Percentiles rank a stretch among this genome's conserved stretches.
Evolutionary conservation across 305 asterid species (phyloP).

Genomic region (Rubia tinctorum): DNA sequence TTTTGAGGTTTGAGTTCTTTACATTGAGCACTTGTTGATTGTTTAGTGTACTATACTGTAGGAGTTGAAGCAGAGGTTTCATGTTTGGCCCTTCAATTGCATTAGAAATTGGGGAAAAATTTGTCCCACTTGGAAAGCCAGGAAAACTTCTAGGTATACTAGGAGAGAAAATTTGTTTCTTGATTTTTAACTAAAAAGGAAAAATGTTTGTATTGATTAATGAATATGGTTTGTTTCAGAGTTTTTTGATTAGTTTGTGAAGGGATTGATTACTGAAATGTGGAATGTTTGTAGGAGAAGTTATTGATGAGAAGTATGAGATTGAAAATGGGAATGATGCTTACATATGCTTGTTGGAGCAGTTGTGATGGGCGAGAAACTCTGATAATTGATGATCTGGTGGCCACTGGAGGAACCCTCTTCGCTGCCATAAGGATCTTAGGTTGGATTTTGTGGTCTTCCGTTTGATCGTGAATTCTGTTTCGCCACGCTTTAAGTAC

Average conservation of each 20-base stretch:
- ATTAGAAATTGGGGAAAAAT: conserved; percentile 80
- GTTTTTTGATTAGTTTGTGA: neutral
- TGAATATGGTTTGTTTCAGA: too few species aligned
- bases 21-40: neutral
- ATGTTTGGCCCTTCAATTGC: conserved; percentile 82
- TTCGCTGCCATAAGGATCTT: conserved; percentile 79
- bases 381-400: conserved; percentile 66
- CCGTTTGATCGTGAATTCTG: neutral
- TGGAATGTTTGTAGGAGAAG: conserved; percentile 54
- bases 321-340: conserved; percentile 79
- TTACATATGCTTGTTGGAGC: conserved; percentile 84
- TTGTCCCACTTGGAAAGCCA: conserved; percentile 75
- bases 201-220: neutral
- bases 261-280: neutral
- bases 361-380: conserved; percentile 53
- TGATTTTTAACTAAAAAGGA: neutral
- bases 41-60: conserved; percentile 18
- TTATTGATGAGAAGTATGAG: conserved; percentile 69
- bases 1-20: conserved; percentile 12
- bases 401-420: conserved; percentile 90
- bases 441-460: conserved; percentile 37
- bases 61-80: conserved; percentile 96
- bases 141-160: conserved; percentile 80
- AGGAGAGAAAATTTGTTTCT: too few species aligned
- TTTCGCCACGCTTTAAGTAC: conserved; percentile 29